Evolutionary conservation across 2,329 filamentous ascomycete species (phyloP), one percentile per base, ranked within the genome.

Genomic region (Alternaria postmessia): DNA sequence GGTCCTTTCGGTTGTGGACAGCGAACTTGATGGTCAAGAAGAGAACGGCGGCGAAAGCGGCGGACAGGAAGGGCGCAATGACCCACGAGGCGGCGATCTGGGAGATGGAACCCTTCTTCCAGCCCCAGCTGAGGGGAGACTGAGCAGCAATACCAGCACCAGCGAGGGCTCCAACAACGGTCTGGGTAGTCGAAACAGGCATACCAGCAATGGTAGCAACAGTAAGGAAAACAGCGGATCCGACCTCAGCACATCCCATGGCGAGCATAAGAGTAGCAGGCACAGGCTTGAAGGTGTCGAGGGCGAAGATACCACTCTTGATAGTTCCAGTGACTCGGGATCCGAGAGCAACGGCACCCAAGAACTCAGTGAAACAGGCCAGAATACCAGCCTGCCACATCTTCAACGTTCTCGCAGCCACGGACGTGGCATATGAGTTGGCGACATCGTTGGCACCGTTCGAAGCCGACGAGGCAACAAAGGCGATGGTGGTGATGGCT

Each of bases 151-250:
- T 80, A 54, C 86, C 87, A 70, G 88, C 85, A 57, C 87, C 87
- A 54, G 88, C 80, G 34, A 89, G 81, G 62, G 85, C 85, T 20
- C 85, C 86, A 62, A 88, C 83, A 61, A 88, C 83, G 9, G 86
- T 87, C 73, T 88, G 86, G 2, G 87, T 89, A 2, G 87, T 88
- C 0, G 86, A 88, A 20, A 88, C 86, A 36, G 86, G 87, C 64
- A 87, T 81, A 39, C 85, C 86, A n/a, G 43, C 43, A 41, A 65
- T 74, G 4, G 87, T 89, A 36, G 85, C 85, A 62, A 87, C 72
- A 59, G 86, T 87, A 14, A 89, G 53, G 42, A 60, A 60, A 7
- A 48, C 46, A n/a, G 57, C 57, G 7, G 57, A 60, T 30, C 53
- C 57, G 9, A 60, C 57, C 26, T 87, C 79, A 53, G 85, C 86